Percentiles rank a stretch among this genome's conserved stretches.
Conservation (phyloP, 2,329 filamentous ascomycete genomes). For the Aspergillus amoenus region DNA sequence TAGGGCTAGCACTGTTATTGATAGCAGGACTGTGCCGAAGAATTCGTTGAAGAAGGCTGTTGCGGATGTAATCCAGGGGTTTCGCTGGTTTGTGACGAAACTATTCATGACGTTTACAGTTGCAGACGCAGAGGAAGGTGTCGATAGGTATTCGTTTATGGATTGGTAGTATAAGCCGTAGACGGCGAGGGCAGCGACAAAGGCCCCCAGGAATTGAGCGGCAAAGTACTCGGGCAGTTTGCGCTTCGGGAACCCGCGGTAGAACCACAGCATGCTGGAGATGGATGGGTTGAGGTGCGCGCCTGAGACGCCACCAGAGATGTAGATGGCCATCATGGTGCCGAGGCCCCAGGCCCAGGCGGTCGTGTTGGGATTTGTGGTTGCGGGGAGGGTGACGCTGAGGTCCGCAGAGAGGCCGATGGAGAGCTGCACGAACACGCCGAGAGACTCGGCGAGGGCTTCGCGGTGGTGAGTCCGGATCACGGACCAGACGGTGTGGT, state of each 20-base stretch:
- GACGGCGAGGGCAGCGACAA: slow-evolving; percentile 50
- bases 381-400: slow-evolving; percentile 39
- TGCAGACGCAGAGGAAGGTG: slow-evolving; percentile 13
- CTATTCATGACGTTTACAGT: slow-evolving; percentile 35
- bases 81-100: slow-evolving; percentile 48
- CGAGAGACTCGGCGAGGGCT: slow-evolving; percentile 54
- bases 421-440: slow-evolving; percentile 42
- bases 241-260: slow-evolving; percentile 53
- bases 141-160: slow-evolving; percentile 32
- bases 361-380: slow-evolving; percentile 46
- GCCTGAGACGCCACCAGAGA: slow-evolving; percentile 49
- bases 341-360: slow-evolving; percentile 55
- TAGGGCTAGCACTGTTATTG: slow-evolving; percentile 45
- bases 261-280: slow-evolving; percentile 48
- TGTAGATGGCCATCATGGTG: slow-evolving; percentile 52
- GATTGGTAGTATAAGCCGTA: slow-evolving; percentile 43
- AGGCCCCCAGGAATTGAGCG: slow-evolving; percentile 54
- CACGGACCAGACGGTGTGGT: slow-evolving; percentile 49
- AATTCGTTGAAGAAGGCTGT: slow-evolving; percentile 53
- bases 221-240: slow-evolving; percentile 52
- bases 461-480: slow-evolving; percentile 54
- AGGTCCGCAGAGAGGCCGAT: slow-evolving; percentile 54
- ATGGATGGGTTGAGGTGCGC: slow-evolving; percentile 48
- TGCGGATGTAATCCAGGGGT: slow-evolving; percentile 35
- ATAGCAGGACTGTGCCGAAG: slow-evolving; percentile 43